Base-by-base conservation (phyloP, 495 filamentous ascomycete genomes). In the Elasticomyces elasticus region DNA sequence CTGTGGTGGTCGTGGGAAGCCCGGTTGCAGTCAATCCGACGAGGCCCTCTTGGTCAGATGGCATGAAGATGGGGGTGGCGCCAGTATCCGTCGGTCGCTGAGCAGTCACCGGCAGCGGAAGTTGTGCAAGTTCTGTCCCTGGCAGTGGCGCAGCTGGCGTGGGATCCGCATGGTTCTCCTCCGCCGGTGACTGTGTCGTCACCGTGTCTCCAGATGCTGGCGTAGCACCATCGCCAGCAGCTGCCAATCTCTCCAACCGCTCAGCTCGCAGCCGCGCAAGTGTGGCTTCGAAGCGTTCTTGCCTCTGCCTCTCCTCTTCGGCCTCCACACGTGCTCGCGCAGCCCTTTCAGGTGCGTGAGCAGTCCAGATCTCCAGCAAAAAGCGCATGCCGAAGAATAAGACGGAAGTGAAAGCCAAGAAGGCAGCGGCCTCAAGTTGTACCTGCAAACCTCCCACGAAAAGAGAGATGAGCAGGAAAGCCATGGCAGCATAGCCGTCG, bases 321-420 rank as follows among this genome's bases (percentile, higher is more conserved):
- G 42, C 54, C 31, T 62, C 59, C 46, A 43, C 54, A 1, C 59
- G 49, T 17, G 35, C 42, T 22, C 15, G 12, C 2, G 5, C 5
- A 24, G 20, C 45, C 62, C 85, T 72, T 69, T 94, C 87, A 10
- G 88, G 88, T 23, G 84, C 85, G 68, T 96, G 90, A 19, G 89
- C 81, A 28, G 79, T 83, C 78, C 87, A 91, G 25, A 97, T 87
- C 35, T 92, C 88, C 66, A 86, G 80, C 54, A 96, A 74, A 56
- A 97, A 96, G 24, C 83, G 83, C 69, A 86, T 88, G 38, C 83
- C 86, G 59, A 87, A 79, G 56, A 82, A 82, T 43, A 84, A 79
- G 28, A 83, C 80, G 52, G 86, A 82, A 0, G 86, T 70, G 58
- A 86, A 81, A 27, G 84, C 81, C 31, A 89, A 74, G 52, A 95